Base-by-base conservation (phyloP, 805 yeast genomes). In the Cyberlindnera subsufficiens region DNA sequence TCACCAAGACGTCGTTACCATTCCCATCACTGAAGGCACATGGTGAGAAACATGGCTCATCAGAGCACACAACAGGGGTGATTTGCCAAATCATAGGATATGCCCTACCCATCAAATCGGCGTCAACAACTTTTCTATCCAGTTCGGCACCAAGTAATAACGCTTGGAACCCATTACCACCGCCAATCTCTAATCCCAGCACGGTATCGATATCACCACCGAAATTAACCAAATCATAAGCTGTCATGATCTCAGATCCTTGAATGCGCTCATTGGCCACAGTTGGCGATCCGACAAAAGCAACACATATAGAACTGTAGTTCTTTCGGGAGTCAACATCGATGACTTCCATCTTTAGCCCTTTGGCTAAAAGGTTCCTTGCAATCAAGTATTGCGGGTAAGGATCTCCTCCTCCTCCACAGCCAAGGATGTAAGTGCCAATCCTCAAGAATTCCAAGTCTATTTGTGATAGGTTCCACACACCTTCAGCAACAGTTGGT, bases 351-450 rank as follows among this genome's bases (percentile, higher is more conserved):
- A 71, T 58, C 3, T 44, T 42, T 17, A 54, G 62, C 4, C 77
- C 77, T 5, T 52, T 42, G 27, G 63, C 45, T 15, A 73, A 38
- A 39, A 60, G 42, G 38, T 66, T 65, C 27, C 65, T 55, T 0
- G 62, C 51, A 30, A 64, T 67, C 33, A 73, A 55, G 42, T 51
- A 69, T n/a, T 52, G 55, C 4, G 74, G 59, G 50, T 72, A 69
- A 17, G 78, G 77, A 42, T 64, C 65, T 29, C 78, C 78, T 18
- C 78, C 78, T 14, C 78, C 78, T 4, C 77, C 78, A 55, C 74
- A 68, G 3, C 78, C 78, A 4, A 73, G 61, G 42, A 72, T 69
- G 46, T 72, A 72, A 17, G 68, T 57, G 9, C 78, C 78, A 38
- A 69, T 60, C 19, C 66, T 53, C 13, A 73, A 42, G 45, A 63